A percentile compares a stretch with the other conserved stretches of the same genome.
These are phyloP conservation scores for Zanthoxylum bungeanum DNA, from an alignment of 345 rosid species.

Conservation along the genomic window DNA sequence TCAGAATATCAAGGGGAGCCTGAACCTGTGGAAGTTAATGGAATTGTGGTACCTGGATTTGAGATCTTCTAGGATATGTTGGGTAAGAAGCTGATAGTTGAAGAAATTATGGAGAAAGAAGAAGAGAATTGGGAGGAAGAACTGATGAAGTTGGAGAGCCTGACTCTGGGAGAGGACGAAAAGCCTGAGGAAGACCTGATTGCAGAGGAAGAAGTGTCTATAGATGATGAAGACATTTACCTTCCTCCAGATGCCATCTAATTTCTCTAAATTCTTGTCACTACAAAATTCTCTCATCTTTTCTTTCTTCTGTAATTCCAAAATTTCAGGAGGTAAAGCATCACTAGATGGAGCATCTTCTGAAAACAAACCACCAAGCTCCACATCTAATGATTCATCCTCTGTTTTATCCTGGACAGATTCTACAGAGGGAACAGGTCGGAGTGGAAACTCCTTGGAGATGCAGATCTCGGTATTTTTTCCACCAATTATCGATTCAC, in stretches of 20 bases:
- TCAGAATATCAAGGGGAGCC: too few relatives aligned
- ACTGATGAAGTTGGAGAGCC: too few relatives aligned
- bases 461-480: constrained; percentile 29
- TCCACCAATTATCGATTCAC: constrained; percentile 26
- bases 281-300: constrained; percentile 53
- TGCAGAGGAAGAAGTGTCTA: too few relatives aligned
- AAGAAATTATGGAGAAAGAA: too few relatives aligned
- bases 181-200: too few relatives aligned
- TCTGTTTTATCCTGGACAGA: constrained; percentile 32
- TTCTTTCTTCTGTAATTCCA: constrained; percentile 65
- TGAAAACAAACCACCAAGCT: constrained; percentile 63
- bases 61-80: too few relatives aligned
- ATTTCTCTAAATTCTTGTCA: constrained; percentile 64
- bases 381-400: constrained; percentile 48
- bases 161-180: too few relatives aligned
- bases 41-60: too few relatives aligned
- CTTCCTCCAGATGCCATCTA: constrained; percentile 95
- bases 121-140: too few relatives aligned
- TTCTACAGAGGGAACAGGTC: constrained; percentile 26
- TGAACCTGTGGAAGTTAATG: too few relatives aligned
- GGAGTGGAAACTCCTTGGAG: constrained; percentile 31
- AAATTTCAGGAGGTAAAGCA: constrained; percentile 42
- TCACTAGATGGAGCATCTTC: constrained; percentile 48
- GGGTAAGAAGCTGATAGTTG: too few relatives aligned
- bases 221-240: too few relatives aligned